Percentiles rank a stretch among this genome's conserved stretches.
These are phyloP conservation scores for Apiospora malaysiana DNA, from an alignment of 2,329 filamentous ascomycete genomes.

Conservation along the genomic window DNA sequence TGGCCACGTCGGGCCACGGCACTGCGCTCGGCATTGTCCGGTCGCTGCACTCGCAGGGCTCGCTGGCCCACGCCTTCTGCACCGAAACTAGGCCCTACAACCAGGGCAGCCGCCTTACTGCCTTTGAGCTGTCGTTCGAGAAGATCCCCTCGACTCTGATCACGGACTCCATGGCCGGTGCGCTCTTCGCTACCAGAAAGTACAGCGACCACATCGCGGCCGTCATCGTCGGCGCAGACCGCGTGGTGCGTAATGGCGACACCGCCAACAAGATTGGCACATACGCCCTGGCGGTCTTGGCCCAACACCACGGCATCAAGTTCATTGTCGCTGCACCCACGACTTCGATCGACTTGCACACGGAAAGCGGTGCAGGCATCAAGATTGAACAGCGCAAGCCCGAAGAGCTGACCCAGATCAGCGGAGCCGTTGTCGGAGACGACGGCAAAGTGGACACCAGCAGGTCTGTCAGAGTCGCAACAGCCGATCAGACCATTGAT, in stretches of 20 bases:
- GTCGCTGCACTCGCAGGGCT: slow-evolving; percentile 69
- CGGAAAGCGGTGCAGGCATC: slow-evolving; percentile 78
- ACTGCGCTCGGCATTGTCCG: slow-evolving; percentile 95
- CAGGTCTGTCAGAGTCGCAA: slow-evolving; percentile 74
- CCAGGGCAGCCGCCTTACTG: slow-evolving; percentile 92
- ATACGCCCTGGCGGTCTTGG: slow-evolving; percentile 89
- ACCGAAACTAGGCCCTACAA: slow-evolving; percentile 98
- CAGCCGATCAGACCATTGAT: slow-evolving; percentile 76
- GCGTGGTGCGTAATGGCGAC: slow-evolving; percentile 95
- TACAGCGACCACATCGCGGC: slow-evolving; percentile 74
- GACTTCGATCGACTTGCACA: slow-evolving; percentile 89
- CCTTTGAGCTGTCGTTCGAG: slow-evolving; percentile 96
- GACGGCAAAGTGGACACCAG: slow-evolving; percentile 68
- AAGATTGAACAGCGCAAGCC: slow-evolving; percentile 86
- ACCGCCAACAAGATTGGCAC: slow-evolving; percentile 99
- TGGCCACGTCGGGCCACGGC: slow-evolving; percentile 97
- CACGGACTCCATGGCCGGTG: slow-evolving; percentile 95
- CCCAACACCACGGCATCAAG: slow-evolving; percentile 85
- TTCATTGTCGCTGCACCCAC: slow-evolving; percentile 95
- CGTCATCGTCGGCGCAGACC: slow-evolving; percentile 92
- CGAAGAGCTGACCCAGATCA: slow-evolving; percentile 84
- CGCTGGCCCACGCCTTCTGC: slow-evolving; percentile 86
- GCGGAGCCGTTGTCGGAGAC: slow-evolving; percentile 71
- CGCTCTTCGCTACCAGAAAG: slow-evolving; percentile 73
- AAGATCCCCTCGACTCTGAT: slow-evolving; percentile 88